Conservation (phyloP, 2,329 filamentous ascomycete genomes). For the Xylaria sp. region DNA sequence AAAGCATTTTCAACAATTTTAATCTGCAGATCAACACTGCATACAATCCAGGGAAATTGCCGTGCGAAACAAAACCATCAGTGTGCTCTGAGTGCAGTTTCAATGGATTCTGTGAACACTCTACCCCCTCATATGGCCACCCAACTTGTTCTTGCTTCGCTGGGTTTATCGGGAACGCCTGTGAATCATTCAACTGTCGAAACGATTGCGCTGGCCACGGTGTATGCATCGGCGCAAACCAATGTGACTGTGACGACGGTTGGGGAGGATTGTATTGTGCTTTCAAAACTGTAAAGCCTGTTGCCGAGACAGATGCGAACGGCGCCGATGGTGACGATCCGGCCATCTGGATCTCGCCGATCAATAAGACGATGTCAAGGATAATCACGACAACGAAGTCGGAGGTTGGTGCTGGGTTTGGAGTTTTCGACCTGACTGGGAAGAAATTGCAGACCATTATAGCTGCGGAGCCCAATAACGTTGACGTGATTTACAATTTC, state of each 20-base stretch:
- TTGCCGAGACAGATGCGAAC: conserved; percentile 57
- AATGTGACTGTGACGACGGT: conserved; percentile 55
- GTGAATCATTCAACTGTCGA: conserved; percentile 53
- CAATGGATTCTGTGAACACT: conserved; percentile 53
- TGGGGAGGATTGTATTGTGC: conserved; percentile 60
- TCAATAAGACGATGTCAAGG: conserved; percentile 55
- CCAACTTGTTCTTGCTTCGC: conserved; percentile 56
- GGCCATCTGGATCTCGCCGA: conserved; percentile 60
- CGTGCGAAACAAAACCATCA: conserved; percentile 43
- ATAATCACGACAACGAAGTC: conserved; percentile 66
- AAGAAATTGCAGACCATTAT: conserved; percentile 58
- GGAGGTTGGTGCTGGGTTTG: conserved; percentile 59
- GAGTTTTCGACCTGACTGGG: conserved; percentile 61
- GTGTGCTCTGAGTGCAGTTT: conserved; percentile 52
- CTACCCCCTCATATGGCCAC: conserved; percentile 4
- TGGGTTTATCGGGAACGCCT: conserved; percentile 54
- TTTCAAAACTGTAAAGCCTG: conserved; percentile 56
- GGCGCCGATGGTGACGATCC: conserved; percentile 61
- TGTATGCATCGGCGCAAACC: conserved; percentile 55
- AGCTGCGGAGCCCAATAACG: conserved; percentile 63
- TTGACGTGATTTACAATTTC: conserved; percentile 65
- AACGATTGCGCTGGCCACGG: conserved; percentile 57
- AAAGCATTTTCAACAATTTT: conserved; percentile 50
- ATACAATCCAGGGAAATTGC: conserved; percentile 52
- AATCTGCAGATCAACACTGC: conserved; percentile 52